Percentiles rank a stretch among this genome's conserved stretches.
phyloP scores from a whole-genome alignment of 2,329 filamentous ascomycete genomes.

The Bipolaris bicolor region DNA sequence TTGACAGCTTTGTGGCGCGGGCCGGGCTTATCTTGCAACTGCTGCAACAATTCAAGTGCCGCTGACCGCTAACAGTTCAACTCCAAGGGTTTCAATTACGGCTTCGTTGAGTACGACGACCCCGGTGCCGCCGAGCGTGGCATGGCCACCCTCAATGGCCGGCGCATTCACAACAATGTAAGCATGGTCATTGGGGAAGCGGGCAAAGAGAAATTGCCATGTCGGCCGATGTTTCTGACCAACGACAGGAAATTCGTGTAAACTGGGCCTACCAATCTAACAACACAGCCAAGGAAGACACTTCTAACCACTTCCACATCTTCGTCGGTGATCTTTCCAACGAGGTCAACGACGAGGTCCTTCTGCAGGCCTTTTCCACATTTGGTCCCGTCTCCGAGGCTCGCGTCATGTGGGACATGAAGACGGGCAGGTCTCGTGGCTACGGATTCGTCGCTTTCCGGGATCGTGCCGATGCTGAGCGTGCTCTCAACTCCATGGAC shows the following conservation, averaged over 20 bases:
- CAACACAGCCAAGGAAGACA: conserved; percentile 92
- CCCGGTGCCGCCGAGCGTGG: conserved; percentile 94
- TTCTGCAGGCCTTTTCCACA: conserved; percentile 91
- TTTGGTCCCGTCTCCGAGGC: conserved; percentile 97
- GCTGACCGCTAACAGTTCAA: conserved; percentile 28
- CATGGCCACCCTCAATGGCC: conserved; percentile 95
- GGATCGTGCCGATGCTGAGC: conserved; percentile 90
- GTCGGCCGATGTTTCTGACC: conserved; percentile 32
- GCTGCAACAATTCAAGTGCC: conserved; percentile 12
- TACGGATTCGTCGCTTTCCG: conserved; percentile 99
- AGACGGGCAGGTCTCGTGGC: conserved; percentile 94
- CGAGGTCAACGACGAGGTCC: conserved; percentile 96
- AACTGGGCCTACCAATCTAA: conserved; percentile 99
- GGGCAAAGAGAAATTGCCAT: not conserved
- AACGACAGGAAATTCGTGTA: conserved; percentile 86
- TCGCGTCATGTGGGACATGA: conserved; percentile 99
- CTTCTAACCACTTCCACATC: conserved; percentile 97
- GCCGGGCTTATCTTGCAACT: conserved; percentile 19
- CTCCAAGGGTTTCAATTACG: conserved; percentile 94
- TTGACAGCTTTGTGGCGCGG: conserved; percentile 17
- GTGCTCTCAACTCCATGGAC: conserved; percentile 96
- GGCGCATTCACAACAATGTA: conserved; percentile 94
- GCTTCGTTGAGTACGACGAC: conserved; percentile 98
- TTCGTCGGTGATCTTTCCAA: conserved; percentile 98
- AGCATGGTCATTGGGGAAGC: conserved; percentile 44